A percentile compares a stretch with the other conserved stretches of the same genome.
Evolutionary conservation across 2,329 filamentous ascomycete species (phyloP).

Genomic region (Colletotrichum theobromicola): DNA sequence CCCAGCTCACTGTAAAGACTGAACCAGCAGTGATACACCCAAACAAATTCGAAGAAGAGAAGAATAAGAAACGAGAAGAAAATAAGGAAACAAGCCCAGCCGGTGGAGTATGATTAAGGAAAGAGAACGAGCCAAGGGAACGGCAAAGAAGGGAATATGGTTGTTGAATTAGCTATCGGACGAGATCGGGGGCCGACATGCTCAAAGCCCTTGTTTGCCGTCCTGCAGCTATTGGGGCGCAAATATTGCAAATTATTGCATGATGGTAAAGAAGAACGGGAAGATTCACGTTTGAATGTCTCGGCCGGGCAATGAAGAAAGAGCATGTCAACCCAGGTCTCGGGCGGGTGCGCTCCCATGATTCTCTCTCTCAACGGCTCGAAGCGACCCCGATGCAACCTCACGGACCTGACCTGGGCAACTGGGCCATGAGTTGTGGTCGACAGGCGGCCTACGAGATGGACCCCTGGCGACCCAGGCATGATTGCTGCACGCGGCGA

Average conservation of each 20-base stretch:
- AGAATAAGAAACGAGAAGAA: not conserved
- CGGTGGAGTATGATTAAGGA: not conserved
- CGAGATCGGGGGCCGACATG: not conserved
- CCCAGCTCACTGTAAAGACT: constrained; percentile 5
- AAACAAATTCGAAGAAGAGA: not conserved
- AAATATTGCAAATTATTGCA: not conserved
- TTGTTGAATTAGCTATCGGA: constrained; percentile 7
- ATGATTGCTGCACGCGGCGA: not conserved
- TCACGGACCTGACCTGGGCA: not conserved
- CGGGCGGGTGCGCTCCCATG: not conserved
- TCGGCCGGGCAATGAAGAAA: not conserved
- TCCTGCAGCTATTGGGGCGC: not conserved
- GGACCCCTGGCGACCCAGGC: not conserved
- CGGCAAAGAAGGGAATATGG: not conserved
- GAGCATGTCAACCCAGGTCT: not conserved
- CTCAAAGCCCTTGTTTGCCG: not conserved
- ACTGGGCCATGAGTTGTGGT: not conserved
- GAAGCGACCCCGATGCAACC: not conserved
- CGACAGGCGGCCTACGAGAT: not conserved
- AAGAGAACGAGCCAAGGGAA: not conserved
- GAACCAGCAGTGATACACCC: constrained; percentile 7
- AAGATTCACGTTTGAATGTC: not conserved
- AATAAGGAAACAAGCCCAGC: not conserved
- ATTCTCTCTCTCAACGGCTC: not conserved
- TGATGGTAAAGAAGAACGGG: not conserved